Conservation (phyloP, 176 grass and related monocot genomes). For the Cymbopogon citratus region DNA sequence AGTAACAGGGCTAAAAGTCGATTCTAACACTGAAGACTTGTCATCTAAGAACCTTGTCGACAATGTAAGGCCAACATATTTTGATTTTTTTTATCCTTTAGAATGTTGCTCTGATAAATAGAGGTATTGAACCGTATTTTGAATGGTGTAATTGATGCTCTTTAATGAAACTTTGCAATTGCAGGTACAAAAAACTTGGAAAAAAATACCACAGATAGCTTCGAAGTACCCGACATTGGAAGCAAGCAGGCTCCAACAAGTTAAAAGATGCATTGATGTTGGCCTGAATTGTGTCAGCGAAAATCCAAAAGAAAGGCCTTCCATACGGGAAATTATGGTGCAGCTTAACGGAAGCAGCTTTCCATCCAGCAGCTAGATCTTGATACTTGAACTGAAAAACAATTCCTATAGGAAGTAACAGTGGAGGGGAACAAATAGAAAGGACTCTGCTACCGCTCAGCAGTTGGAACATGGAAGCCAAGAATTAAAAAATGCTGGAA, state of each 20-base stretch:
- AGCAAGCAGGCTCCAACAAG: constrained; percentile 3
- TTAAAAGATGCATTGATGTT: constrained; percentile 20
- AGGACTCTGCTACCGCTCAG: neutral
- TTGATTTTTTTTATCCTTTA: no score
- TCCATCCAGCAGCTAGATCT: neutral
- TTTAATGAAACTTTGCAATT: neutral
- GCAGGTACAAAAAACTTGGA: constrained; percentile 13
- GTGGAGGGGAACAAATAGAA: neutral
- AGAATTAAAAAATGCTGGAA: no score
- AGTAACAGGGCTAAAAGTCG: no score
- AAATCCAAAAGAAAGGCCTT: constrained; percentile 14
- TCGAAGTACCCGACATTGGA: constrained; percentile 16
- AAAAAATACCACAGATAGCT: constrained; percentile 9
- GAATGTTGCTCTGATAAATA: neutral
- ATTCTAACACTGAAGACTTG: no score
- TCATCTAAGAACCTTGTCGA: no score
- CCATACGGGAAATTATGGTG: neutral
- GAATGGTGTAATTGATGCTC: neutral
- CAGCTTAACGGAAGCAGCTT: neutral
- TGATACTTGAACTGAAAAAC: neutral
- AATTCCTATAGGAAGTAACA: neutral
- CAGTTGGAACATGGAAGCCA: no score
- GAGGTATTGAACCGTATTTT: neutral
- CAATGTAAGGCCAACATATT: no score
- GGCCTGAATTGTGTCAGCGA: neutral